Evolutionary conservation across 306 rosid genomes (phyloP).

Genomic region (Inga leiocalycina): DNA sequence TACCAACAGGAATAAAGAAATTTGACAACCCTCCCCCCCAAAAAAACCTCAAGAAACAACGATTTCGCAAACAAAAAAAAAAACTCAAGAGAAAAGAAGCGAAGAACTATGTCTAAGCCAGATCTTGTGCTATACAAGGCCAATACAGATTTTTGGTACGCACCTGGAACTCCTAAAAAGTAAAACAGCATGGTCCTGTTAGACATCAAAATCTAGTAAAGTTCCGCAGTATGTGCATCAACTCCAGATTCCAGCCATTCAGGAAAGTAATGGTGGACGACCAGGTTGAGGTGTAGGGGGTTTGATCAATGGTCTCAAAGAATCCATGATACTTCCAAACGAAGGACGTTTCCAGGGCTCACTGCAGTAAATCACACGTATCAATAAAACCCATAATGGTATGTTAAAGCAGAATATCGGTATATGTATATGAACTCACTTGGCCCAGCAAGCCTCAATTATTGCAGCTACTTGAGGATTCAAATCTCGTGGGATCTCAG

Average conservation of each 20-base stretch:
- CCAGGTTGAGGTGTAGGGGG: slow-evolving; percentile 54
- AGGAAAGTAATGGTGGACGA: slow-evolving; percentile 48
- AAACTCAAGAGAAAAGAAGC: not conserved
- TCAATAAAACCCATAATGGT: slow-evolving; percentile 3
- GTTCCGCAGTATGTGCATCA: slow-evolving; percentile 54
- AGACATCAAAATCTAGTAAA: slow-evolving; percentile 48
- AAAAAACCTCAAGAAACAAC: not conserved
- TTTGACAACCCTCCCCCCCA: not conserved
- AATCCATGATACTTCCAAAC: slow-evolving; percentile 73
- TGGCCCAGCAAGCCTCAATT: slow-evolving; percentile 88
- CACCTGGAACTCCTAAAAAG: slow-evolving; percentile 53
- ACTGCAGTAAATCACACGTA: slow-evolving; percentile 51
- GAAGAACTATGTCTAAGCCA: slow-evolving; percentile 13
- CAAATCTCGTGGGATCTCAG: slow-evolving; percentile 72
- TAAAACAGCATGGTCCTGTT: slow-evolving; percentile 36
- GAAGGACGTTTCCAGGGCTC: slow-evolving; percentile 90
- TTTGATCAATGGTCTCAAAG: slow-evolving; percentile 67
- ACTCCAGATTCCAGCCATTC: slow-evolving; percentile 32
- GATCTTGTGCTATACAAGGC: slow-evolving; percentile 23
- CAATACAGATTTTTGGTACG: slow-evolving; percentile 24
- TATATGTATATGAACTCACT: slow-evolving; percentile 53
- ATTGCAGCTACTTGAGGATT: slow-evolving; percentile 69
- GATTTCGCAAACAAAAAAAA: too few relatives aligned
- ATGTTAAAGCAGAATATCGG: not conserved
- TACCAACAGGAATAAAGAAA: not conserved